Conservation (phyloP, 176 grass and related monocot genomes). For the Carex kokanica region DNA sequence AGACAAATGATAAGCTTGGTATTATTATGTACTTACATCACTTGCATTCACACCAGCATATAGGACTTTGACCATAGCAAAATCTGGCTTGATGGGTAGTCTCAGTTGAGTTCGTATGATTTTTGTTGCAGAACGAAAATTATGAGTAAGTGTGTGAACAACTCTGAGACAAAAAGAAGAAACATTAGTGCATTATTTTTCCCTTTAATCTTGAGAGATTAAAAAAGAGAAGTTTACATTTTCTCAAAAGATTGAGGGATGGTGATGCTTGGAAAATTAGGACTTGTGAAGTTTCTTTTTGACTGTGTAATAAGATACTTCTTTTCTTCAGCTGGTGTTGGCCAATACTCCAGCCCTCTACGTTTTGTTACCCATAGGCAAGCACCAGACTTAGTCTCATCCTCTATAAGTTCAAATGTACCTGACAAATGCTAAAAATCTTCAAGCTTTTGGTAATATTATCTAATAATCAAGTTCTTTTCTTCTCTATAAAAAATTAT, state of each 20-base stretch:
- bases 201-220: constrained; percentile 11
- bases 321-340: constrained; percentile 52
- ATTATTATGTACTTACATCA: constrained; percentile 61
- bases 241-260: constrained; percentile 74
- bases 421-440: constrained; percentile 39
- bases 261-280: constrained; percentile 47
- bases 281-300: constrained; percentile 46
- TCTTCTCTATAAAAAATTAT: too few relatives aligned
- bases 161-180: constrained; percentile 47
- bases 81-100: constrained; percentile 64
- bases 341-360: constrained; percentile 92
- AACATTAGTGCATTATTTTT: constrained; percentile 14
- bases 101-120: constrained; percentile 56
- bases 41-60: constrained; percentile 99
- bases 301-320: constrained; percentile 58
- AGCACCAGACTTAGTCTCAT: constrained; percentile 91
- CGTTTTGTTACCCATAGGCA: constrained; percentile 89
- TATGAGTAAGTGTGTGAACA: constrained; percentile 87
- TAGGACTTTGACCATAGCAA: constrained; percentile 86
- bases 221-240: constrained; percentile 48
- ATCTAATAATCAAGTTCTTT: neutral
- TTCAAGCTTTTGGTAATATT: constrained; percentile 5
- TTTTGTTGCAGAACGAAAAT: constrained; percentile 85
- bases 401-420: constrained; percentile 78
- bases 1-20: constrained; percentile 2